Percentiles rank a stretch among this genome's conserved stretches.
phyloP scores from a whole-genome alignment of 176 grass and related monocot species.

The Carex cristatella region DNA sequence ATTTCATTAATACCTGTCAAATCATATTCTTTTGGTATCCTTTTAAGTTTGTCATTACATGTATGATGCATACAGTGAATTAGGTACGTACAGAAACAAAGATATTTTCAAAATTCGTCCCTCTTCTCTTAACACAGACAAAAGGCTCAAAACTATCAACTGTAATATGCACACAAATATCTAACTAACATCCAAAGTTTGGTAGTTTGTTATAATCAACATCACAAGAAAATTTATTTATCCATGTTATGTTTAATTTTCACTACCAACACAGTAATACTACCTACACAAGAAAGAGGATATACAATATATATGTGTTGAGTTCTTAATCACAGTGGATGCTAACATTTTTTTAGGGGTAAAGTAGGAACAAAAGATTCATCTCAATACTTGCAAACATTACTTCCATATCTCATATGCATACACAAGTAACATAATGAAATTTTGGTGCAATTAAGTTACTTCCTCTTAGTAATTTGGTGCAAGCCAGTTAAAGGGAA shows the following conservation, averaged over 20 bases:
- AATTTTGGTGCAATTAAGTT: background rate
- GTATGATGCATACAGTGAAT: background rate
- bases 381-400: background rate
- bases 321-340: background rate
- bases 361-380: background rate
- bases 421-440: background rate
- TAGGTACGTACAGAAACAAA: background rate
- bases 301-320: background rate
- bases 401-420: background rate
- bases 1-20: background rate
- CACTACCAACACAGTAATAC: background rate
- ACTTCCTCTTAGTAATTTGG: background rate
- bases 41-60: constrained; percentile 14
- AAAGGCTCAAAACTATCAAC: background rate
- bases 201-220: background rate
- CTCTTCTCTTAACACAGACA: background rate
- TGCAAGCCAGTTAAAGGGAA: background rate
- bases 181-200: constrained; percentile 10
- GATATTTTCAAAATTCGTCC: background rate
- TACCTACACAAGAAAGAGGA: background rate
- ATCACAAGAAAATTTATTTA: background rate
- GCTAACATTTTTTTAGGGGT: background rate
- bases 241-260: background rate
- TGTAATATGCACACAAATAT: background rate
- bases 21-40: background rate